Evolutionary conservation across 2,329 filamentous ascomycete genomes (phyloP).

Genomic region (Aureobasidium sp.): DNA sequence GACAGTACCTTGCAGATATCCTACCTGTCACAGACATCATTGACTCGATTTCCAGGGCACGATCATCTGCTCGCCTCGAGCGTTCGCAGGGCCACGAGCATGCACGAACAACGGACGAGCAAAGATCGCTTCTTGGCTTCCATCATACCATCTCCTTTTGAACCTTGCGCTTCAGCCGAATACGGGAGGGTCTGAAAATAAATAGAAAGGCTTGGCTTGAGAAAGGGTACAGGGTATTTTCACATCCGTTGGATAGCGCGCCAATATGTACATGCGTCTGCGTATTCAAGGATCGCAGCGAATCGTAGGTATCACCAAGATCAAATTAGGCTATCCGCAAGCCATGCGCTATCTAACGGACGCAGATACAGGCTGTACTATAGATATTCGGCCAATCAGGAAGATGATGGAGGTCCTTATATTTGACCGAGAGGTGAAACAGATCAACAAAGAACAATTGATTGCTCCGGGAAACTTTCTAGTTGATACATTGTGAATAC

Average conservation of each 20-base stretch:
- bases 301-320: too few relatives aligned
- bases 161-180: not conserved
- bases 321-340: too few relatives aligned
- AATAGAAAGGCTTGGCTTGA: constrained; percentile 3
- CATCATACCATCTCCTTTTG: constrained; percentile 56
- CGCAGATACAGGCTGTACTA: too few relatives aligned
- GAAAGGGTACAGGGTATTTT: not conserved
- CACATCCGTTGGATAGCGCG: too few relatives aligned
- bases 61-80: not conserved
- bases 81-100: not conserved
- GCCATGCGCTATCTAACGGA: too few relatives aligned
- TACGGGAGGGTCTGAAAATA: constrained; percentile 4
- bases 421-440: constrained; percentile 7
- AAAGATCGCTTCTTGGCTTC: constrained; percentile 39
- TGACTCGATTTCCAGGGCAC: not conserved
- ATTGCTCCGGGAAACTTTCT: not conserved
- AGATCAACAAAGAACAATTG: not conserved
- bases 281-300: too few relatives aligned
- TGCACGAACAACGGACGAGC: constrained; percentile 3
- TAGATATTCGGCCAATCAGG: not conserved
- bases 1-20: not conserved
- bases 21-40: not conserved
- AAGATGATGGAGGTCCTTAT: not conserved
- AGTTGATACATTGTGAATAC: not conserved
- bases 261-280: too few relatives aligned